Evolutionary conservation across 441 rosid genomes (phyloP), one percentile per base, ranked within the genome.

Genomic region (Erodium moschatum): DNA sequence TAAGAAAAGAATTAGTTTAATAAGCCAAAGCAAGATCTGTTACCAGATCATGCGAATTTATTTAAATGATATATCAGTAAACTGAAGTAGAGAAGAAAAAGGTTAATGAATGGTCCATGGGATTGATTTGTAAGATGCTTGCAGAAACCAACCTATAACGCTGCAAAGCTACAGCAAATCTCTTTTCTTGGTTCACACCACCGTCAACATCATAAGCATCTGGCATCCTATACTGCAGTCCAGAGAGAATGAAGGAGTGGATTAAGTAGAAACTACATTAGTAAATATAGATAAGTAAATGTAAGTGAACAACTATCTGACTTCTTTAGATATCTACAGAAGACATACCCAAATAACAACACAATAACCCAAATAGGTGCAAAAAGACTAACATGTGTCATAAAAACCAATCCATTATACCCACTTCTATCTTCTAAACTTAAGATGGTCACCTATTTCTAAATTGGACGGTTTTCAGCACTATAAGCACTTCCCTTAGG

Each of bases 161-260:
- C 75, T 94, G 92, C 81, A 85, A 9, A 76, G 91, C 97, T 74
- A 87, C 97, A 78, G 94, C 66, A 77, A 94, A 91, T 79, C 99
- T 88, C 86, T 89, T 94, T 74, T 89, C 94, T 76, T 94, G 99
- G 71, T 85, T 79, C 77, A 94, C 94, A 70, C 74, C 85, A 24
- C 98, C 94, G 1, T 85, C 97, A 48, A 77, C 82, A 84, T 94
- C 98, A 86, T 91, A 93, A 54, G 97, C 96, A 61, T 93, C 98
- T 21, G 98, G 98, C 85, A 93, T 85, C 77, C 89, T 81, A 75
- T 94, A 94, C 97, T 90, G 89, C 74, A 82, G 64, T 65, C 72
- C 68, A 70, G 33, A 69, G 74, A 71, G 68, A 71, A 73, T 24
- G 62, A 58, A 69, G 56, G 74, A 69, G 50, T 46, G 52, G 8